Evolutionary conservation across 441 rosid genomes (phyloP), one percentile per base, ranked within the genome.

Genomic region (Euphorbia corollata): DNA sequence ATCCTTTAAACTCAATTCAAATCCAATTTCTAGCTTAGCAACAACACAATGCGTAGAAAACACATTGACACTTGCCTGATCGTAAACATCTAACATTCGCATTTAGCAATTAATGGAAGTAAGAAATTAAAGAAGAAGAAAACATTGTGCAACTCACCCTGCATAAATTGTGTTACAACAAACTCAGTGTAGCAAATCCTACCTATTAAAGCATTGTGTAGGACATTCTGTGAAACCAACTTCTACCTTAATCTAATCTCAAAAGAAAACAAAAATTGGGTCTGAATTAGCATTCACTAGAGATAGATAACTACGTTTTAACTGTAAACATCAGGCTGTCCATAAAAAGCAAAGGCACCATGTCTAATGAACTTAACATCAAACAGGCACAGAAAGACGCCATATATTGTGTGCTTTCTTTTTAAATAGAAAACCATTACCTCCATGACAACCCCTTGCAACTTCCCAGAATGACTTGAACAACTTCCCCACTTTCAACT

Each of bases 391-490:
- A 19, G 18, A 61, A 39, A 61, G 47, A 61, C 39, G 30, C 16
- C 16, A 39, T 22, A 38, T 61, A 38, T 1, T 12, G 12, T 16
- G 20, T 15, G 39, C 39, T 61, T 61, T 12, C 16, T 47, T 38
- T 60, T 38, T 38, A 38, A 61, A 61, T 39, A 38, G 30, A 61
- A 39, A 20, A 27, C 2, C 47, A 23, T 38, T 81, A 91, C 98
- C 98, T 94, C 99, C 98, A 94, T 86, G 5, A 91, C 84, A 30
- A 91, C 88, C 69, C 94, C 98, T 80, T 98, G 78, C 80, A 91
- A 75, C 73, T 70, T 91, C 82, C 89, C 98, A 1, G 94, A 88
- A 70, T 83, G 92, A 67, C 75, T 83, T 1, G 91, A 87, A 54
- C 81, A 87, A 93, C 72, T 89, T 91, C 61, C 97, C 96, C 56